Evolutionary conservation across 345 rosid species (phyloP), one percentile per base, ranked within the genome.

Genomic region (Alliaria petiolata): DNA sequence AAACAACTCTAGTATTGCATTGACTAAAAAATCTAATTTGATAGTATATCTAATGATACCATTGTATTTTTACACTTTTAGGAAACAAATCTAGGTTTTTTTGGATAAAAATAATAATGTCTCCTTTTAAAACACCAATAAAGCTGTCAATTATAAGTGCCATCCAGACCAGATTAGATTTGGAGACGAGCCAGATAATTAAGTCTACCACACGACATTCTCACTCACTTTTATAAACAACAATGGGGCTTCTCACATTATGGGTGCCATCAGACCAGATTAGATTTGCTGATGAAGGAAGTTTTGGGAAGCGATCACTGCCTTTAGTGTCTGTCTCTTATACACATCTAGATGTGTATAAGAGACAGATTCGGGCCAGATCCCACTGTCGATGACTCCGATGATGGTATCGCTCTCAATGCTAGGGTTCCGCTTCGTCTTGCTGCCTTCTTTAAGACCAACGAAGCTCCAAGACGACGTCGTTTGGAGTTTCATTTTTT

Each of bases 401-500:
- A 86, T 33, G 4, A 81, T 57, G 1, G 56, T 34, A 53, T 86
- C 66, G 54, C 81, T 82, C 44, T 78, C 81, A 17, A 6, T 25
- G 0, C 8, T 13, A 0, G 56, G 64, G 9, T 57, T 56, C 10
- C 67, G 25, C 1, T 45, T 49, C 0, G 69, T 66, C 1, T 35
- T 65, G 4, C 39, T 13, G 25, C 65, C 74, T 50, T 70, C 62
- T 20, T 45, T 56, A 8, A 85, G 42, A 8, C 86, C 87, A 62
- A 85, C 25, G 62, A 85, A 85, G 56, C 79, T 79, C 92, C 89
- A 87, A 3, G 87, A 87, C 49, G 81, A 58, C 36, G 89, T 82
- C 1, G 89, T 85, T 3, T 68, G 84, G 44, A 76, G 80, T 14
- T 82, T 59, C 5, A 54, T 20, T 9, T 13, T 79, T 16, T 2